Conservation (phyloP, 2,329 filamentous ascomycete genomes). For the Xylariaceae sp. region DNA sequence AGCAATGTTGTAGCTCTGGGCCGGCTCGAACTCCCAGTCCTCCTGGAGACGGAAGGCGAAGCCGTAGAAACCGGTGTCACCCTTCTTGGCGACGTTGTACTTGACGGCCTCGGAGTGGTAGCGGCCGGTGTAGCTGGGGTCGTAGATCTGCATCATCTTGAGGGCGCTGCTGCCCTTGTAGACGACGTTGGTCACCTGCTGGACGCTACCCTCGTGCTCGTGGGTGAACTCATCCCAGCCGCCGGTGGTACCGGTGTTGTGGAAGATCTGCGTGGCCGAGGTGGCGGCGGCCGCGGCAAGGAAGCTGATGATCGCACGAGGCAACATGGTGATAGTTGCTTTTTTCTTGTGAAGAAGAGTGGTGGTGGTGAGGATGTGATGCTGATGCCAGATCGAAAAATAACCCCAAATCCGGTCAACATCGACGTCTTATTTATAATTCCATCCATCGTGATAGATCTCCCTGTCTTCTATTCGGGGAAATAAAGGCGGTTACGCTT, state of each 20-base stretch:
- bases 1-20: slow-evolving; percentile 43
- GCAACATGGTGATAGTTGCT: slow-evolving; percentile 11
- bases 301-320: slow-evolving; percentile 2
- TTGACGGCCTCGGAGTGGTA: slow-evolving; percentile 46
- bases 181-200: slow-evolving; percentile 37
- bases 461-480: too few relatives aligned
- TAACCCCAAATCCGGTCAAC: too few relatives aligned
- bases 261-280: slow-evolving; percentile 37
- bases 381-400: too few relatives aligned
- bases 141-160: slow-evolving; percentile 43
- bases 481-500: too few relatives aligned
- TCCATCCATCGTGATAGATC: too few relatives aligned
- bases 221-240: slow-evolving; percentile 38
- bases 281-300: slow-evolving; percentile 23
- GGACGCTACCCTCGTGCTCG: slow-evolving; percentile 40
- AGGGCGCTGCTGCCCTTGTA: slow-evolving; percentile 38
- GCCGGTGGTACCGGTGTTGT: slow-evolving; percentile 37
- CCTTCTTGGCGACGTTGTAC: slow-evolving; percentile 40
- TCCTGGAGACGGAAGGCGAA: slow-evolving; percentile 46
- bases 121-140: slow-evolving; percentile 37
- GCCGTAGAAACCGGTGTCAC: slow-evolving; percentile 44
- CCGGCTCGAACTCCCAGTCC: slow-evolving; percentile 41
- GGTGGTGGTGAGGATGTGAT: background rate
- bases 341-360: background rate
- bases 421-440: too few relatives aligned